A percentile compares a stretch with the other conserved stretches of the same genome.
These are phyloP conservation scores for Nakazawaea wickerhamii DNA, from an alignment of 805 yeast genomes.

Conservation along the genomic window DNA sequence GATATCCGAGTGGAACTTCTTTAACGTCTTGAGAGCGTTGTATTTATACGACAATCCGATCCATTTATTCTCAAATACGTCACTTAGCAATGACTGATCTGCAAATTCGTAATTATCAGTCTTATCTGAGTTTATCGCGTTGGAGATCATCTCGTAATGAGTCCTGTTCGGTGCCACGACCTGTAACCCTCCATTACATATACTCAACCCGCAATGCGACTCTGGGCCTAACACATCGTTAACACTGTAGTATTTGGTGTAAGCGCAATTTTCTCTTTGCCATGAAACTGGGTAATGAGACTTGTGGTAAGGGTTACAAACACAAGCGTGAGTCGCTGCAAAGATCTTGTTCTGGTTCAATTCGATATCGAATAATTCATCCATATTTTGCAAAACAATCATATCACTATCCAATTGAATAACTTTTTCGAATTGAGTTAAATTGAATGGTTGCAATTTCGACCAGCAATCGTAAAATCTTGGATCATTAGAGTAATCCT, in stretches of 20 bases:
- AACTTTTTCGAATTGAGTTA: constrained; percentile 46
- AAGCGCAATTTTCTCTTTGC: constrained; percentile 46
- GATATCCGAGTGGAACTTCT: constrained; percentile 36
- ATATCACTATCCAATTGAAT: constrained; percentile 56
- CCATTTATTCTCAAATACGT: constrained; percentile 48
- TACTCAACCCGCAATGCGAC: constrained; percentile 34
- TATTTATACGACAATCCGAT: constrained; percentile 45
- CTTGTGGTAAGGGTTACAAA: constrained; percentile 50
- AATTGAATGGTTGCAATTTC: constrained; percentile 49
- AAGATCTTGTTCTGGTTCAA: constrained; percentile 32
- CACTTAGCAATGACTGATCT: constrained; percentile 52
- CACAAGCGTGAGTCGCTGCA: constrained; percentile 60
- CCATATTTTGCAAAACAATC: constrained; percentile 53
- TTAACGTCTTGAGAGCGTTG: constrained; percentile 52
- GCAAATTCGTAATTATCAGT: constrained; percentile 46
- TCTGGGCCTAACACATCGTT: constrained; percentile 35
- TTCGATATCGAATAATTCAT: constrained; percentile 47
- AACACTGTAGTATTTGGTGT: constrained; percentile 31
- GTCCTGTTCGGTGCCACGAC: constrained; percentile 39
- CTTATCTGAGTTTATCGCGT: constrained; percentile 31
- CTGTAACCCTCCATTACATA: constrained; percentile 57
- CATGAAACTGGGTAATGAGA: constrained; percentile 51
- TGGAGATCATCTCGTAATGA: constrained; percentile 34
- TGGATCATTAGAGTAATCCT: constrained; percentile 43
- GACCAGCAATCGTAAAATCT: constrained; percentile 61